Conservation (phyloP, 495 filamentous ascomycete species). For the Neurospora sp. region DNA sequence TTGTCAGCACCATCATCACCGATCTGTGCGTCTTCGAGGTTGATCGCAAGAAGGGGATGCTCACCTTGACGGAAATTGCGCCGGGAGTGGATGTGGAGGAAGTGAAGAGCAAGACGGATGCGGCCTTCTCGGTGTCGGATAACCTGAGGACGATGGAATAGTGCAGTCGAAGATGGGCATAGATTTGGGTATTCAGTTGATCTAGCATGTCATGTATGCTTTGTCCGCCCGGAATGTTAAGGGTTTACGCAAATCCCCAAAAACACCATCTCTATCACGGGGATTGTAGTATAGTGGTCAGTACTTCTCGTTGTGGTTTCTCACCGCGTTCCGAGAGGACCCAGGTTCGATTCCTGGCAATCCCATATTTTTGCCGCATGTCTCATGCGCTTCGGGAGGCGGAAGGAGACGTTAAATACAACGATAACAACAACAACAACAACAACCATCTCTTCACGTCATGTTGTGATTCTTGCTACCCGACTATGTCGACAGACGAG, state of each 20-base stretch:
- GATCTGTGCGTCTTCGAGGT: constrained; percentile 50
- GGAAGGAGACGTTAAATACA: neutral
- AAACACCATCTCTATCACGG: neutral
- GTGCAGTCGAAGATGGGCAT: neutral
- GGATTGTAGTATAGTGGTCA: neutral
- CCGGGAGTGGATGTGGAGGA: constrained; percentile 45
- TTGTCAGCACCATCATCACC: constrained; percentile 47
- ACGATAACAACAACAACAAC: neutral
- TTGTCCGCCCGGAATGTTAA: neutral
- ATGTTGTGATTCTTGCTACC: neutral
- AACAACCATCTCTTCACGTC: neutral
- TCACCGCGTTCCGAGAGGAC: neutral
- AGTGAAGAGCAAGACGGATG: constrained; percentile 44
- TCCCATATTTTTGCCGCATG: neutral
- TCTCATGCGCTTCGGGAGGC: neutral
- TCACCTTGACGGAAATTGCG: constrained; percentile 46
- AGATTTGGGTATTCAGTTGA: neutral
- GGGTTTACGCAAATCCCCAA: neutral
- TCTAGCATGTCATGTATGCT: neutral
- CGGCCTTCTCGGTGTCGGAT: constrained; percentile 39
- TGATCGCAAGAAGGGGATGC: constrained; percentile 37
- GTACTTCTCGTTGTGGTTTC: neutral
- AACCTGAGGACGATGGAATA: constrained; percentile 38
- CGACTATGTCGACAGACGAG: neutral
- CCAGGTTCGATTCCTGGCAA: neutral